These are phyloP conservation scores for Leonotis leonurus DNA, from an alignment of 257 asterid genomes.

Conservation along the genomic window DNA sequence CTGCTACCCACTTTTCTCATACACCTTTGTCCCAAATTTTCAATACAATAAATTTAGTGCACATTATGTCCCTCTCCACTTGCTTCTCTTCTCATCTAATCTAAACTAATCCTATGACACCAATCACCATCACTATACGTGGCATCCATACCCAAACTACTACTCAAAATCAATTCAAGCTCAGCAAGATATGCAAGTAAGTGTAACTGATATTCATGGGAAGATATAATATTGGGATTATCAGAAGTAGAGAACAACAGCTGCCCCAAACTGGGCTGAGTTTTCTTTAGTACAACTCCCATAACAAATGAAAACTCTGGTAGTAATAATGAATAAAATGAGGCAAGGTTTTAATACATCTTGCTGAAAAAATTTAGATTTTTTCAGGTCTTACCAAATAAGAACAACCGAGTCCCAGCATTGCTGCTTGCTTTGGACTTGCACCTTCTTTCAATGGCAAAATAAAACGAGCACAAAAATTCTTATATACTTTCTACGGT, in stretches of 20 bases:
- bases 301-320: slow-evolving; percentile 29
- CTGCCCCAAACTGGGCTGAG: slow-evolving; percentile 26
- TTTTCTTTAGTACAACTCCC: slow-evolving; percentile 32
- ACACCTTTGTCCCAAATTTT: background rate
- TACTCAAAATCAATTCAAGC: too few relatives aligned
- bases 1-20: background rate
- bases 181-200: too few relatives aligned
- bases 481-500: slow-evolving; percentile 43
- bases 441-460: slow-evolving; percentile 13
- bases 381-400: slow-evolving; percentile 14
- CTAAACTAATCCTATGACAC: background rate
- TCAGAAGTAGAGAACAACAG: slow-evolving; percentile 19
- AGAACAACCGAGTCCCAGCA: slow-evolving; percentile 21
- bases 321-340: slow-evolving; percentile 43
- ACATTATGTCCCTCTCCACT: background rate
- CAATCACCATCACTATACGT: background rate
- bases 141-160: background rate
- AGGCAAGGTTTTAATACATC: slow-evolving; percentile 32
- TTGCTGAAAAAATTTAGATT: background rate
- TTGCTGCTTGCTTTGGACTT: slow-evolving; percentile 10
- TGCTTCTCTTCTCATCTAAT: background rate
- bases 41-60: background rate
- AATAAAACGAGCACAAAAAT: slow-evolving; percentile 38
- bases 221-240: slow-evolving; percentile 6
- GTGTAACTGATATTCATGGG: background rate